phyloP scores from a whole-genome alignment of 306 rosid species.

The Pyrus betulifolia region DNA sequence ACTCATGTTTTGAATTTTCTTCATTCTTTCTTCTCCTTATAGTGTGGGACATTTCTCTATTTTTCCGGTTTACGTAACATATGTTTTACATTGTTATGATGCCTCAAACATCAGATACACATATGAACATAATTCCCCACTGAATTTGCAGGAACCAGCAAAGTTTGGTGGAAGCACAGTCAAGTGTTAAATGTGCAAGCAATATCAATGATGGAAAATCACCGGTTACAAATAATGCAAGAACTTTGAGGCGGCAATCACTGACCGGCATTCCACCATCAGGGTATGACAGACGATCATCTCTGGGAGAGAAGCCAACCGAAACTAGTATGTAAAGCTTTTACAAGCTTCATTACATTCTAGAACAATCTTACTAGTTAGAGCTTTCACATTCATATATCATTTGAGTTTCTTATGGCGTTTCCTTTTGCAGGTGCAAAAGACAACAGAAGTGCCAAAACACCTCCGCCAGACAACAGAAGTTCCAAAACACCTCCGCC shows the following conservation, averaged over 20 bases:
- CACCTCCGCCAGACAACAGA: conserved; percentile 72
- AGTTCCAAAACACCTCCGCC: conserved; percentile 79
- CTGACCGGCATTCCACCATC: conserved; percentile 52
- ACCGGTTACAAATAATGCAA: conserved; percentile 33
- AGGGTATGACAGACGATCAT: conserved; percentile 49
- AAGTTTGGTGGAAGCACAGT: conserved; percentile 35
- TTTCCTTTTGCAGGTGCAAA: conserved; percentile 37
- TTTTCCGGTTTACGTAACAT: background rate
- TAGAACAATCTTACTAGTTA: background rate
- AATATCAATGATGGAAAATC: conserved; percentile 31
- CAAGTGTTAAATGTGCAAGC: conserved; percentile 32
- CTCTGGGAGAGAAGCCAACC: conserved; percentile 65
- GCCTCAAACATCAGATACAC: background rate
- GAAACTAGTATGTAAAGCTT: conserved; percentile 38
- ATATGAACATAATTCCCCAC: background rate
- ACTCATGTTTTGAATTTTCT: background rate
- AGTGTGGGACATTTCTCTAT: background rate
- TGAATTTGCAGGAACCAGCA: conserved; percentile 56
- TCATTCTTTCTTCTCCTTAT: background rate
- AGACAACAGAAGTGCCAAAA: conserved; percentile 53
- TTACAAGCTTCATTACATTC: background rate
- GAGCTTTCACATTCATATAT: background rate
- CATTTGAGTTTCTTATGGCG: conserved; percentile 6
- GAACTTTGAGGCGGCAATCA: conserved; percentile 63
- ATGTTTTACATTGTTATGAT: background rate